Percentiles rank a stretch among this genome's conserved stretches.
Evolutionary conservation across 2,329 filamentous ascomycete genomes (phyloP).

Genomic region (Fusarium sp.): DNA sequence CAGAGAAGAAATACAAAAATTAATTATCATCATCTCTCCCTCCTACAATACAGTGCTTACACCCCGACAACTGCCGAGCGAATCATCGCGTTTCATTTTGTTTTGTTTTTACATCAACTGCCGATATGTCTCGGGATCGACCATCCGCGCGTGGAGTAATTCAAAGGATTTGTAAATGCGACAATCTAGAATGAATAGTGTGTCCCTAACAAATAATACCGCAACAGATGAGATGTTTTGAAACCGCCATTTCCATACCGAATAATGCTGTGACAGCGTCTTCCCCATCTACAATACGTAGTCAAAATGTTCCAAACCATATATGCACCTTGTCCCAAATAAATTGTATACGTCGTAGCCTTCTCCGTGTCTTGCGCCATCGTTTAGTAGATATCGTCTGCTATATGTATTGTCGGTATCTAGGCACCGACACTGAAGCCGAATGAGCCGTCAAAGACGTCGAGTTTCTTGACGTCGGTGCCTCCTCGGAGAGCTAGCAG

Average conservation of each 20-base stretch:
- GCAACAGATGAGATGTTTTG: neutral
- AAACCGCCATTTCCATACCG: slow-evolving; percentile 1
- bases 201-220: neutral
- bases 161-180: neutral
- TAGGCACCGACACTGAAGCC: slow-evolving; percentile 63
- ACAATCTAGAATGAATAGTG: slow-evolving; percentile 18
- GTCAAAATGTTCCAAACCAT: slow-evolving; percentile 23
- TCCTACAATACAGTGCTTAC: neutral
- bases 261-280: slow-evolving; percentile 1
- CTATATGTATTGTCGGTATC: neutral
- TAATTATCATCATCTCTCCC: slow-evolving; percentile 4
- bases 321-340: slow-evolving; percentile 36
- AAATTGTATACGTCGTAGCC: slow-evolving; percentile 31
- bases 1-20: slow-evolving; percentile 11
- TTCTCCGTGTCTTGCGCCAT: slow-evolving; percentile 4
- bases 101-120: neutral
- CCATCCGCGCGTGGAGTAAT: neutral
- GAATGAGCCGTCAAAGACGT: slow-evolving; percentile 67
- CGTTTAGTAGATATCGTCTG: neutral
- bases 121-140: neutral
- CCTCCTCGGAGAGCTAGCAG: slow-evolving; percentile 63
- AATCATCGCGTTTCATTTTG: neutral
- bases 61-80: neutral
- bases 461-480: slow-evolving; percentile 54
- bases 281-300: neutral